A percentile compares a stretch with the other conserved stretches of the same genome.
phyloP scores from a whole-genome alignment of 2,329 filamentous ascomycete genomes.

The Scedosporium dehoogii region DNA sequence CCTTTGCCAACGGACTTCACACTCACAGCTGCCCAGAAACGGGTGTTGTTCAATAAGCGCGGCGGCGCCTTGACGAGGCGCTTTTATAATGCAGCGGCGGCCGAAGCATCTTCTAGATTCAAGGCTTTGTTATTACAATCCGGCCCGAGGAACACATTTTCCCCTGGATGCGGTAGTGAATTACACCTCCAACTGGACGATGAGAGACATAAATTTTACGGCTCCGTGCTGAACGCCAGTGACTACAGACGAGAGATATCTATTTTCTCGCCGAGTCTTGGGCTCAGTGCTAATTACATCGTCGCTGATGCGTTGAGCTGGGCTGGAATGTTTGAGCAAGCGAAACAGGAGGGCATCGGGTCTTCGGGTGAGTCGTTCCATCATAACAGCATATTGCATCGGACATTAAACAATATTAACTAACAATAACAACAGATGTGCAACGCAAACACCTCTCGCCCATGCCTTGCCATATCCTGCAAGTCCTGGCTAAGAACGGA shows the following conservation, averaged over 20 bases:
- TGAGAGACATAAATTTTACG: neutral
- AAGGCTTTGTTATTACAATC: neutral
- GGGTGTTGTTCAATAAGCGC: constrained; percentile 6
- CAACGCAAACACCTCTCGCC: constrained; percentile 4
- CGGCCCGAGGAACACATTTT: neutral
- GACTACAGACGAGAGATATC: constrained; percentile 2
- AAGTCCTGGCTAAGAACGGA: constrained; percentile 5
- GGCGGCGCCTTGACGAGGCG: constrained; percentile 2
- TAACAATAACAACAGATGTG: neutral
- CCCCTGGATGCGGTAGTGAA: neutral
- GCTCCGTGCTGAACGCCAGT: neutral
- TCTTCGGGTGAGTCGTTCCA: neutral
- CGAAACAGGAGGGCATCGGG: neutral
- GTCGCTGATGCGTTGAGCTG: neutral
- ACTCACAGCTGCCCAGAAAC: neutral
- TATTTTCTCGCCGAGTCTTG: neutral
- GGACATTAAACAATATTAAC: neutral
- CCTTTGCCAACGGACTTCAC: neutral
- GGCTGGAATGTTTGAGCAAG: constrained; percentile 5
- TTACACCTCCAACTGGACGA: neutral
- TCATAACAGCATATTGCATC: no score
- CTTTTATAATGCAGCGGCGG: constrained; percentile 1
- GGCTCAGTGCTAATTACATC: neutral
- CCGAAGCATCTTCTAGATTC: neutral
- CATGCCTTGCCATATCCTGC: constrained; percentile 8